These are phyloP conservation scores for Pichia occidentalis DNA, from an alignment of 805 yeast genomes.

Conservation along the genomic window DNA sequence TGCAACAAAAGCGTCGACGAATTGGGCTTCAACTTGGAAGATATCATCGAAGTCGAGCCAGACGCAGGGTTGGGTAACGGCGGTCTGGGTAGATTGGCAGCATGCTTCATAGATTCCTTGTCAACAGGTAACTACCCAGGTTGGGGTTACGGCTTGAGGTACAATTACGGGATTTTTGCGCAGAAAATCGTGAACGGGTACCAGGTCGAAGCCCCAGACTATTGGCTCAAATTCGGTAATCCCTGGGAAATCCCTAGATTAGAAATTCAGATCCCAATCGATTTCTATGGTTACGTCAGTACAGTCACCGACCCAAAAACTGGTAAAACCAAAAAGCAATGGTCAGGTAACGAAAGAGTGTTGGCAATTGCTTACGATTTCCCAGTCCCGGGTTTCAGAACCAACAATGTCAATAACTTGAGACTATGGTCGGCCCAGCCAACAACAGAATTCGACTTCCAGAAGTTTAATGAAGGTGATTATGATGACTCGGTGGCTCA, in stretches of 20 bases:
- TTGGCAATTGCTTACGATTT: constrained; percentile 86
- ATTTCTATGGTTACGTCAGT: constrained; percentile 77
- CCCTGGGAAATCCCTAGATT: constrained; percentile 91
- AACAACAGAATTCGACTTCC: constrained; percentile 84
- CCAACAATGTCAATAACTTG: constrained; percentile 78
- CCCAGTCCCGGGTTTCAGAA: constrained; percentile 88
- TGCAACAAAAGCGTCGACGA: constrained; percentile 54
- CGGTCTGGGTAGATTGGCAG: constrained; percentile 90
- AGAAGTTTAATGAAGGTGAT: constrained; percentile 87
- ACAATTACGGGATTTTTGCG: constrained; percentile 88
- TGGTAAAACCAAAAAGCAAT: constrained; percentile 51
- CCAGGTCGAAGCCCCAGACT: constrained; percentile 92
- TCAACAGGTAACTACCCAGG: constrained; percentile 84
- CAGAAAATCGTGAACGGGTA: constrained; percentile 87
- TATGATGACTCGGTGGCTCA: constrained; percentile 75
- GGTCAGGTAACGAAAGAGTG: constrained; percentile 88
- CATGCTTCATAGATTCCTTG: constrained; percentile 86
- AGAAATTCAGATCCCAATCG: constrained; percentile 85
- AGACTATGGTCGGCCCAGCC: constrained; percentile 90
- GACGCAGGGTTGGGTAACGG: constrained; percentile 96
- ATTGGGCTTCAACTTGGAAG: constrained; percentile 84
- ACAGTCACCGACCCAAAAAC: constrained; percentile 46
- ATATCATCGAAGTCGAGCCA: constrained; percentile 76
- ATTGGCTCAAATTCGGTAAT: constrained; percentile 82
- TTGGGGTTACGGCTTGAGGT: constrained; percentile 94